Conservation (phyloP, 2,329 filamentous ascomycete species). For the Neonectria hederae region DNA sequence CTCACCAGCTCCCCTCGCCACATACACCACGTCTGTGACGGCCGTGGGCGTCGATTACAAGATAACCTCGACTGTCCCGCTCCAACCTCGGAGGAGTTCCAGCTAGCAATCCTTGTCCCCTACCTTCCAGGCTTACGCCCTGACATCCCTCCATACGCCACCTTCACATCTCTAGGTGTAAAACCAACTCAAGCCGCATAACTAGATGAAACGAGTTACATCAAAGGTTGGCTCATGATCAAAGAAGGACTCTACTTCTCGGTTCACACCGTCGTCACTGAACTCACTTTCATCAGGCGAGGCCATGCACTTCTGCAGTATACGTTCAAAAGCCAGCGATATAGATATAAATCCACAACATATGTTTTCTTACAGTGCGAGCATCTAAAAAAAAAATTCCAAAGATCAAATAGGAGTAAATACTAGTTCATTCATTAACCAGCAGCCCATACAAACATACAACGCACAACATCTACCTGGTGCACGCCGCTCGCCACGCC, state of each 20-base stretch:
- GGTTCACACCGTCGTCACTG: no score
- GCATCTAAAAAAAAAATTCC: slow-evolving; percentile 8
- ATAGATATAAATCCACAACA: slow-evolving; percentile 12
- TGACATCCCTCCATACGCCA: not conserved
- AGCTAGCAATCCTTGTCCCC: not conserved
- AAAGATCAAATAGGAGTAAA: slow-evolving; percentile 33
- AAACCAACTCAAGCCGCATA: not conserved
- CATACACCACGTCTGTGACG: not conserved
- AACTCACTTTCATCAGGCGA: not conserved
- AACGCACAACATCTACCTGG: slow-evolving; percentile 33
- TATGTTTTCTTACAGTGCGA: slow-evolving; percentile 8
- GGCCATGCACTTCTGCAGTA: not conserved
- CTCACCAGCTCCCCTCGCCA: not conserved
- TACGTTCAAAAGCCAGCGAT: not conserved
- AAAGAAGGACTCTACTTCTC: no score
- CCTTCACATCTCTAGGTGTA: not conserved
- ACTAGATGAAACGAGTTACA: not conserved
- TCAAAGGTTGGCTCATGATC: not conserved
- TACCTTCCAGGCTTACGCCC: not conserved
- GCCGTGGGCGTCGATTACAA: not conserved
- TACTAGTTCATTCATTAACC: slow-evolving; percentile 45
- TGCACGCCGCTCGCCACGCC: slow-evolving; percentile 14
- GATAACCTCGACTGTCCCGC: not conserved
- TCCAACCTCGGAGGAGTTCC: not conserved
- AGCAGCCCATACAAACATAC: slow-evolving; percentile 40